Percentiles rank a stretch among this genome's conserved stretches.
Evolutionary conservation across 2,329 filamentous ascomycete genomes (phyloP).

Genomic region (Curvularia spicifera): DNA sequence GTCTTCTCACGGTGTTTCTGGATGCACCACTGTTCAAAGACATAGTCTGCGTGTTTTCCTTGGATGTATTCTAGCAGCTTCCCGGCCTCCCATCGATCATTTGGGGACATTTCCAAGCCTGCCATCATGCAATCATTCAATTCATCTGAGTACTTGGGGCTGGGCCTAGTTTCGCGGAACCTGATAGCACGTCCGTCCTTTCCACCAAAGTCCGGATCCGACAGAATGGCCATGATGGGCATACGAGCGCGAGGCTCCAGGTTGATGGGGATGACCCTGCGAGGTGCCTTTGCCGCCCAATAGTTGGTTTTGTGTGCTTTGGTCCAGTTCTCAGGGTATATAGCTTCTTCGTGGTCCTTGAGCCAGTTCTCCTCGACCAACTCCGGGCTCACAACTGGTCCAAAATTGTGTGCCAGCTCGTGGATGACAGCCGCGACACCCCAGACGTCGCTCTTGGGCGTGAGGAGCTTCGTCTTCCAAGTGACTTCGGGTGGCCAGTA

Average conservation of each 20-base stretch:
- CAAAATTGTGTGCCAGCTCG: slow-evolving; percentile 26
- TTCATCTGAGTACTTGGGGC: slow-evolving; percentile 23
- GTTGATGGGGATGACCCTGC: slow-evolving; percentile 23
- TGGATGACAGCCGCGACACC: slow-evolving; percentile 33
- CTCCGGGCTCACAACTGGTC: slow-evolving; percentile 19
- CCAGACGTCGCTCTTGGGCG: slow-evolving; percentile 36
- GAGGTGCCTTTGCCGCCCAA: slow-evolving; percentile 19
- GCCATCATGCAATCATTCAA: slow-evolving; percentile 27
- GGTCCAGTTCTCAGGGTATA: slow-evolving; percentile 8
- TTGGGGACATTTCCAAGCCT: slow-evolving; percentile 17
- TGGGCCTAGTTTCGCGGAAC: slow-evolving; percentile 13
- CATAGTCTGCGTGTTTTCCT: background rate
- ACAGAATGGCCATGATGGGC: background rate
- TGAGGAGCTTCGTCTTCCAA: slow-evolving; percentile 20
- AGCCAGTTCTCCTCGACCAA: slow-evolving; percentile 8
- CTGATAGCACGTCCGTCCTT: background rate
- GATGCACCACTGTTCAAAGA: background rate
- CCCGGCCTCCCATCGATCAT: slow-evolving; percentile 15
- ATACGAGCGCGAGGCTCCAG: slow-evolving; percentile 3
- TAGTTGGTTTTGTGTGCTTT: slow-evolving; percentile 6
- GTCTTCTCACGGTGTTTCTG: background rate
- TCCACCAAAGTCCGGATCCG: slow-evolving; percentile 1
- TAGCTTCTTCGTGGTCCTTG: background rate
- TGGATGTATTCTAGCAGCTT: background rate
- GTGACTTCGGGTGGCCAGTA: slow-evolving; percentile 33